A percentile compares a stretch with the other conserved stretches of the same genome.
phyloP scores from a whole-genome alignment of 805 yeast genomes.

The Naumovozyma dairenensis region DNA sequence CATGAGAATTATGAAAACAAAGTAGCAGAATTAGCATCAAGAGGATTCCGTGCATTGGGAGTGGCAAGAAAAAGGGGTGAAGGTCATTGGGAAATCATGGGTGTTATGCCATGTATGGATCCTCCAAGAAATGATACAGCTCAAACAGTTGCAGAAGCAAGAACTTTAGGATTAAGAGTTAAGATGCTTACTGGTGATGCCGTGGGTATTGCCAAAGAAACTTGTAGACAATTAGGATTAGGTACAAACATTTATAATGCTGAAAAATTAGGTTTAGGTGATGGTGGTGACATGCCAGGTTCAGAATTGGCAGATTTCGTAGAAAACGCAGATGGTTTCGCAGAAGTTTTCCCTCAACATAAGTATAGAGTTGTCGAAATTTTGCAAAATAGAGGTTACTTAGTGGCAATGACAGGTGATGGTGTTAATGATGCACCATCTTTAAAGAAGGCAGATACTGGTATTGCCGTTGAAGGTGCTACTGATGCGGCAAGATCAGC shows the following conservation, averaged over 20 bases:
- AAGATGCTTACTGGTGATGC: conserved; percentile 99
- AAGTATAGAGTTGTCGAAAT: conserved; percentile 93
- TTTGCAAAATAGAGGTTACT: conserved; percentile 90
- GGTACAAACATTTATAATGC: conserved; percentile 96
- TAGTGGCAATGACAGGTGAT: conserved; percentile 99
- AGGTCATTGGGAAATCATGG: conserved; percentile 96
- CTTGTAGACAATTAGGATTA: conserved; percentile 93
- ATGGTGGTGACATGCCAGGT: conserved; percentile 95
- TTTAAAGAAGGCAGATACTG: conserved; percentile 88
- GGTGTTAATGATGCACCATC: conserved; percentile 99
- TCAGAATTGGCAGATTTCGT: conserved; percentile 94
- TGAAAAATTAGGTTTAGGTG: conserved; percentile 91
- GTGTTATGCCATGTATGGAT: conserved; percentile 98
- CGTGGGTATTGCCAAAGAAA: conserved; percentile 97
- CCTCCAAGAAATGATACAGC: conserved; percentile 99
- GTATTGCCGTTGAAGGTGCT: conserved; percentile 98
- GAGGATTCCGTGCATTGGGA: conserved; percentile 98
- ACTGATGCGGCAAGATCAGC: conserved; percentile 96
- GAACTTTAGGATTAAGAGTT: conserved; percentile 82
- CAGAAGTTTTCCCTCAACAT: conserved; percentile 98
- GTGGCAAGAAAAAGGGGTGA: conserved; percentile 98
- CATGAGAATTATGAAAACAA: conserved; percentile 92
- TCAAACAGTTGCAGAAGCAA: conserved; percentile 85
- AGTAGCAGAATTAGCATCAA: conserved; percentile 94
- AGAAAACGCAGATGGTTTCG: conserved; percentile 97